phyloP scores from a whole-genome alignment of 768 basidiomycete species.

The Leccinum boreale region DNA sequence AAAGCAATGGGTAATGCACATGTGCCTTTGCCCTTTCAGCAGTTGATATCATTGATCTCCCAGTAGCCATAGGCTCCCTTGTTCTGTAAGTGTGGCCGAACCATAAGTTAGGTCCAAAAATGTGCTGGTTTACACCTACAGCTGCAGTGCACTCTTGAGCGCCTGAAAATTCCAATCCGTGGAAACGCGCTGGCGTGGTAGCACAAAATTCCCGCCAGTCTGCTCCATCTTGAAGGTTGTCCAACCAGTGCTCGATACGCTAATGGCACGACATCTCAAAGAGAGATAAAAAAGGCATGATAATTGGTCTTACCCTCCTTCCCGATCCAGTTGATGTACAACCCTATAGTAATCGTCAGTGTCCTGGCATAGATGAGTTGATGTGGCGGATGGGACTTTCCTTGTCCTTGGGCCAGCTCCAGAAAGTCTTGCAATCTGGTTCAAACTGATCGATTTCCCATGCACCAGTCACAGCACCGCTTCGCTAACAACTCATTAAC shows the following conservation, averaged over 20 bases:
- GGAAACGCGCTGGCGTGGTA: slow-evolving; percentile 29
- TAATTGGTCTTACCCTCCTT: slow-evolving; percentile 16
- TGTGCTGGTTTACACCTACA: neutral
- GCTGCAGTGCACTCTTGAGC: slow-evolving; percentile 15
- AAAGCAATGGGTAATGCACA: neutral
- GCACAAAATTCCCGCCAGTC: slow-evolving; percentile 34
- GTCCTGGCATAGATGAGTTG: neutral
- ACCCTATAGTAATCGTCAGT: slow-evolving; percentile 9
- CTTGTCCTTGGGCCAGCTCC: slow-evolving; percentile 30
- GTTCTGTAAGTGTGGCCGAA: neutral
- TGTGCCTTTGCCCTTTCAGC: neutral
- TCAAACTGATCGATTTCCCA: slow-evolving; percentile 28
- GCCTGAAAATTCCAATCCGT: slow-evolving; percentile 22
- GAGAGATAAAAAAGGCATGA: neutral
- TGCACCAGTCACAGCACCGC: slow-evolving; percentile 19
- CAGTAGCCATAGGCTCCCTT: neutral
- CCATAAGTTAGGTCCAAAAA: neutral
- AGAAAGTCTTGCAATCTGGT: slow-evolving; percentile 27
- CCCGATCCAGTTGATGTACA: slow-evolving; percentile 21
- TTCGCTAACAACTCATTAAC: slow-evolving; percentile 11
- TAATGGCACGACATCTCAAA: neutral
- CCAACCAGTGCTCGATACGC: slow-evolving; percentile 30
- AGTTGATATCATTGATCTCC: neutral
- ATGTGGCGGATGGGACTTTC: slow-evolving; percentile 5
- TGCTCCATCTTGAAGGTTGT: slow-evolving; percentile 25